phyloP scores from a whole-genome alignment of 2,329 filamentous ascomycete species.

The Ascosphaera apis region DNA sequence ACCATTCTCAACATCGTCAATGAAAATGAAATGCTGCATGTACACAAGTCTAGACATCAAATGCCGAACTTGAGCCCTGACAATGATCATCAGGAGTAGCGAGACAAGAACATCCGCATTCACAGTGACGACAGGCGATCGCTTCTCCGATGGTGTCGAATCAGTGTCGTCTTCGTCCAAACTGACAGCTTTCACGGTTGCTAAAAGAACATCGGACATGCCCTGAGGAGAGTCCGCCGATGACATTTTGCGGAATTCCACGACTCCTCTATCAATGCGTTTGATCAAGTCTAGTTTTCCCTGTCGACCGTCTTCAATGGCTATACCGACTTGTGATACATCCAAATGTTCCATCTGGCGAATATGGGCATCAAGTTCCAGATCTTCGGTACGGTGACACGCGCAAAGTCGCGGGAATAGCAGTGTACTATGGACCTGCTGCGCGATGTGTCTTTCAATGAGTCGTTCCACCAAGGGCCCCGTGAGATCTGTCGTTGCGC shows the following conservation, averaged over 20 bases:
- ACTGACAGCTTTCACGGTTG: slow-evolving; percentile 66
- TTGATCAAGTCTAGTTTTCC: slow-evolving; percentile 64
- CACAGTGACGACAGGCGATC: slow-evolving; percentile 35
- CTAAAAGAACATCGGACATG: slow-evolving; percentile 62
- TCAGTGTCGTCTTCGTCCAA: slow-evolving; percentile 19
- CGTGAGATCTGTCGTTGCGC: slow-evolving; percentile 80
- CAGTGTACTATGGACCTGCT: slow-evolving; percentile 67
- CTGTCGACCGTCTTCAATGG: slow-evolving; percentile 52
- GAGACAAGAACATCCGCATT: slow-evolving; percentile 89
- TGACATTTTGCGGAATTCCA: slow-evolving; percentile 71
- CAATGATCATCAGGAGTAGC: slow-evolving; percentile 72
- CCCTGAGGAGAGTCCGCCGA: slow-evolving; percentile 61
- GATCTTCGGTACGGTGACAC: slow-evolving; percentile 58
- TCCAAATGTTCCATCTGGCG: slow-evolving; percentile 85
- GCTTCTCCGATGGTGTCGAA: slow-evolving; percentile 27
- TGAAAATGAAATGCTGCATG: slow-evolving; percentile 92
- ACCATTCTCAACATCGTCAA: slow-evolving; percentile 88
- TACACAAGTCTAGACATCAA: slow-evolving; percentile 78
- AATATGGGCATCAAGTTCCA: slow-evolving; percentile 72
- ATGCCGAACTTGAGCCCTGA: slow-evolving; percentile 68
- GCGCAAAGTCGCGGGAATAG: slow-evolving; percentile 64
- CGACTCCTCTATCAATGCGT: slow-evolving; percentile 54
- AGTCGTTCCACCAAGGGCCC: slow-evolving; percentile 78
- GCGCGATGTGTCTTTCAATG: slow-evolving; percentile 83
- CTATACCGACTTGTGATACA: slow-evolving; percentile 79